Evolutionary conservation across 1,284 basidiomycete genomes (phyloP).

Genomic region (Marasmius oreades): DNA sequence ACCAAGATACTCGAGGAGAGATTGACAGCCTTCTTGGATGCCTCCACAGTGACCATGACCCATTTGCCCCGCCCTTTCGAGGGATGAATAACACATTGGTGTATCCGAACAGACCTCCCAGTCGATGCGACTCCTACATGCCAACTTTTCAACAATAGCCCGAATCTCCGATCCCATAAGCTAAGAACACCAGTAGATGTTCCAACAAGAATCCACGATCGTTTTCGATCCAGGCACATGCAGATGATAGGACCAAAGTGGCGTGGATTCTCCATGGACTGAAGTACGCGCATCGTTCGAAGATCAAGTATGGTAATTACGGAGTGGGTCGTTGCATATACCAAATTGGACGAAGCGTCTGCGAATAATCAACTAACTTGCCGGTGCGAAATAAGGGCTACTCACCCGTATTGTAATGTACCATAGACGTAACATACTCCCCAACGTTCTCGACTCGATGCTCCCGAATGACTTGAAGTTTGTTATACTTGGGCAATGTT

Average conservation of each 20-base stretch:
- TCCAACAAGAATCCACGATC: constrained; percentile 85
- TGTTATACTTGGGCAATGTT: constrained; percentile 74
- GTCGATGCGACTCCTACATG: constrained; percentile 60
- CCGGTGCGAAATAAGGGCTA: background rate
- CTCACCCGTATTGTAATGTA: constrained; percentile 58
- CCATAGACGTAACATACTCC: constrained; percentile 77
- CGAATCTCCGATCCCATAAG: constrained; percentile 94
- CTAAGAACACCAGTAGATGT: constrained; percentile 82
- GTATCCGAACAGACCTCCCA: constrained; percentile 52
- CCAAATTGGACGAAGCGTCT: constrained; percentile 72
- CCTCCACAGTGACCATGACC: constrained; percentile 81
- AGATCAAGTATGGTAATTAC: constrained; percentile 80
- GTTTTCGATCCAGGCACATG: constrained; percentile 78
- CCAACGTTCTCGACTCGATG: constrained; percentile 65
- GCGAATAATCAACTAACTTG: background rate
- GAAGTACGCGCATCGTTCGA: constrained; percentile 76
- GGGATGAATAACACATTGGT: constrained; percentile 79
- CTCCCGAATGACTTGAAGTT: constrained; percentile 74
- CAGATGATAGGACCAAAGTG: constrained; percentile 86
- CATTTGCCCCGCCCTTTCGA: constrained; percentile 84
- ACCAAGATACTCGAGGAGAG: constrained; percentile 46
- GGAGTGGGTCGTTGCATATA: constrained; percentile 84
- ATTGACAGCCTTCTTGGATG: constrained; percentile 37
- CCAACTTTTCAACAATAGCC: constrained; percentile 87
- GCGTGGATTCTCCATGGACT: constrained; percentile 79